Base-by-base conservation (phyloP, 805 yeast genomes). In the Starmerella potacharoeniae region DNA sequence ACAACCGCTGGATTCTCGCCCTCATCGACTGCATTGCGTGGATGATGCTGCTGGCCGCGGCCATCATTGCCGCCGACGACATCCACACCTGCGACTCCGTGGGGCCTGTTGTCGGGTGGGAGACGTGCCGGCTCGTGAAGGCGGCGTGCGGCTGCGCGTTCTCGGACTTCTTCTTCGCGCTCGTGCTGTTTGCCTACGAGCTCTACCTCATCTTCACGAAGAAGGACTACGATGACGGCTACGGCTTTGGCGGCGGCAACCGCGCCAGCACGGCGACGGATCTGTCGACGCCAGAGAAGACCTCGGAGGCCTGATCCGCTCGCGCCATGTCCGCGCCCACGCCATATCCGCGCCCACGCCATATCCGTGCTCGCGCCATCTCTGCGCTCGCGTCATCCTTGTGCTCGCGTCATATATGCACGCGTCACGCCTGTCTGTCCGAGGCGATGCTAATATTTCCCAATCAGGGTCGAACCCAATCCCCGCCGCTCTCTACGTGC, bases 1-100 rank as follows among this genome's bases (percentile, higher is more conserved):
- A 30, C 43, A 45, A 44, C n/a, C 50, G 54, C 11, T 45, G 43
- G 49, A 37, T 45, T 9, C 31, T 45, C 10, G n/a, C 41, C 5
- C 30, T 45, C 31, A 42, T 52, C 22, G 54, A 52, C 50, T 35
- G 41, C 45, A 11, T 52, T 4, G 49, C 40, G 7, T 44, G 54
- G 50, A 44, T 52, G 50, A 44, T 52, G 33, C 43, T 52, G 16
- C 48, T 52, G 22, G 54, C 54, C 13, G 54, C 54, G 11, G 54
- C 54, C 13, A 37, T 52, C 30, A 52, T 52, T 22, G 49, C 48
- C 5, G 40, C 50, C n/a, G 54, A 45, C 37, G 54, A 52, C 43
- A 52, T 52, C 16, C 48, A 52, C 30, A 45, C 50, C 29, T 52
- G 43, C 51, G n/a, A 33, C 11, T 40, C 33, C 10, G 48, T 33